phyloP scores from a whole-genome alignment of 352 stramenopile species.

The Elongisporangium anandrum region DNA sequence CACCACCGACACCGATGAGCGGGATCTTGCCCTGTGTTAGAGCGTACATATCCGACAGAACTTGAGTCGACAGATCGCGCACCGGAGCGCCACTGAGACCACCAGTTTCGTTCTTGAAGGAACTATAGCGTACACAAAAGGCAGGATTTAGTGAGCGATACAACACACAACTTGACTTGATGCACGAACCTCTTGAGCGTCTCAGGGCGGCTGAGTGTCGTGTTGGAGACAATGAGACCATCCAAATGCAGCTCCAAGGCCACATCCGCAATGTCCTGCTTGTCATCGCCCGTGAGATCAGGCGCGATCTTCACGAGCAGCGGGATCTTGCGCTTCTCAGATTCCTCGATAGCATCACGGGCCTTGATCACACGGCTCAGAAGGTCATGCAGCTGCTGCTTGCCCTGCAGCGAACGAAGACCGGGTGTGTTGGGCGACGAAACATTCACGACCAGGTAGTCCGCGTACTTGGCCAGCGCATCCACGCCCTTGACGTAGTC shows the following conservation, averaged over 20 bases:
- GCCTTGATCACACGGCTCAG: constrained; percentile 65
- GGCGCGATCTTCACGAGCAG: constrained; percentile 98
- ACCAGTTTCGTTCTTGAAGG: constrained; percentile 82
- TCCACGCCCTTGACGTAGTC: constrained; percentile 93
- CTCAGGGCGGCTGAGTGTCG: constrained; percentile 89
- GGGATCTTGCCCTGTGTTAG: constrained; percentile 91
- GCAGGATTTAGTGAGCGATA: no score
- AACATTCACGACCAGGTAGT: constrained; percentile 99
- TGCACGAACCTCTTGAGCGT: constrained; percentile 61
- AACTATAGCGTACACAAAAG: constrained; percentile 16
- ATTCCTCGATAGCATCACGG: constrained; percentile 50
- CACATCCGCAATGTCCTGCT: constrained; percentile 93
- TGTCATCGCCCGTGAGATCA: constrained; percentile 93
- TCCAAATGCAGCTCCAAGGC: constrained; percentile 88
- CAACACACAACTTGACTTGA: no score
- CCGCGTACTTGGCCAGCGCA: constrained; percentile 89
- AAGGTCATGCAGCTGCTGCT: constrained; percentile 77
- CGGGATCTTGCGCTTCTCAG: constrained; percentile 70
- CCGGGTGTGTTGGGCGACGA: constrained; percentile 95
- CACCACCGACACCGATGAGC: constrained; percentile 95
- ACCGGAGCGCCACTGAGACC: constrained; percentile 96
- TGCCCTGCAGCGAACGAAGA: constrained; percentile 74
- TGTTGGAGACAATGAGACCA: constrained; percentile 98
- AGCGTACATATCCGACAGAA: constrained; percentile 94
- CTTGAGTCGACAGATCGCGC: constrained; percentile 90